Conservation (phyloP, 768 basidiomycete genomes). For the Filobasidium wieringae region DNA sequence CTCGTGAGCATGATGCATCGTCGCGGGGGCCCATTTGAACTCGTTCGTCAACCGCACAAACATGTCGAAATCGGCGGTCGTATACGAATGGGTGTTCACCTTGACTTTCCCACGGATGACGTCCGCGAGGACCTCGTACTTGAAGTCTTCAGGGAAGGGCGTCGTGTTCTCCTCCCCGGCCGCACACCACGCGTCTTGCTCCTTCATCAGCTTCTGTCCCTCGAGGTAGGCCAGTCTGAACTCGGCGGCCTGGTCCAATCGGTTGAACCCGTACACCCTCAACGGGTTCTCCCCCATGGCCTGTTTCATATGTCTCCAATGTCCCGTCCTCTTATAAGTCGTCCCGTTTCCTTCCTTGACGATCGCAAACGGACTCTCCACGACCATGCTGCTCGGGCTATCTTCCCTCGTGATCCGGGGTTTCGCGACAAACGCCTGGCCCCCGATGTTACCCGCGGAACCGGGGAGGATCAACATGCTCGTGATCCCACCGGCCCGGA, state of each 20-base stretch:
- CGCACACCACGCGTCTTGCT: conserved; percentile 51
- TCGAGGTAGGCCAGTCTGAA: conserved; percentile 27
- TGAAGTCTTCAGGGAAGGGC: conserved; percentile 55
- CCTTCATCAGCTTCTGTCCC: conserved; percentile 53
- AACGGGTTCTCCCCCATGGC: conserved; percentile 33
- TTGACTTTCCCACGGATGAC: conserved; percentile 63
- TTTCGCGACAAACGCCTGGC: conserved; percentile 69
- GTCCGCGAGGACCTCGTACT: conserved; percentile 49
- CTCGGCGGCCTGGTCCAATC: conserved; percentile 5
- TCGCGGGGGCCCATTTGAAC: conserved; percentile 55
- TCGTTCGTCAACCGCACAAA: conserved; percentile 59
- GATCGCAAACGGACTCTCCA: conserved; percentile 60
- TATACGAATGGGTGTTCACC: conserved; percentile 57
- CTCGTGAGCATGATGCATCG: conserved; percentile 70
- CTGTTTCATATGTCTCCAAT: conserved; percentile 73
- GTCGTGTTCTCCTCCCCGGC: conserved; percentile 28
- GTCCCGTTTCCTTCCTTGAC: conserved; percentile 20
- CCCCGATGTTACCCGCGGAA: conserved; percentile 44
- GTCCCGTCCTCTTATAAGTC: conserved; percentile 44
- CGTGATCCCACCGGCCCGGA: conserved; percentile 79
- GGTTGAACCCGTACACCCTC: not conserved
- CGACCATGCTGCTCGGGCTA: conserved; percentile 55
- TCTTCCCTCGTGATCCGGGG: conserved; percentile 57
- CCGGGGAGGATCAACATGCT: conserved; percentile 72
- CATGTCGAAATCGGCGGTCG: conserved; percentile 51